Conservation (phyloP, 257 asterid genomes). For the Solanum chilense region DNA sequence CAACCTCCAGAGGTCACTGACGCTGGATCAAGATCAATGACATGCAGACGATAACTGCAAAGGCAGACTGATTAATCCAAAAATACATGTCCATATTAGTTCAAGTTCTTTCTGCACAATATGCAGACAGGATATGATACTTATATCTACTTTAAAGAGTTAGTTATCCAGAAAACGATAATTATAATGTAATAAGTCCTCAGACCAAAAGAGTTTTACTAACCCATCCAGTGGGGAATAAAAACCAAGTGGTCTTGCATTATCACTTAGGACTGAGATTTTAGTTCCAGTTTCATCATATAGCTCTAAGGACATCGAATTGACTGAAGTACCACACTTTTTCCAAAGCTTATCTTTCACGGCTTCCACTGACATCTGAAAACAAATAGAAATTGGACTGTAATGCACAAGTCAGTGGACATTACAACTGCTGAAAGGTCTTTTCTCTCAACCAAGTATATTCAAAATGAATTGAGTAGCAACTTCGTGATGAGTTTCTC, state of each 20-base stretch:
- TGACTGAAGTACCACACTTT: constrained; percentile 84
- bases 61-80: not conserved
- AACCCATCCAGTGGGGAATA: constrained; percentile 87
- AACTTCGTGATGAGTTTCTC: not conserved
- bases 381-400: not conserved
- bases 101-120: not conserved
- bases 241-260: constrained; percentile 64
- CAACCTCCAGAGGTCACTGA: constrained; percentile 97
- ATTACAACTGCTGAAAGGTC: not conserved
- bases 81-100: not conserved
- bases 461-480: not conserved
- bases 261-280: constrained; percentile 47
- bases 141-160: not conserved
- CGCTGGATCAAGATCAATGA: constrained; percentile 83
- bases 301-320: constrained; percentile 80
- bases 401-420: not conserved
- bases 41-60: constrained; percentile 66
- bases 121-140: not conserved
- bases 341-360: constrained; percentile 88
- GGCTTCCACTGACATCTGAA: constrained; percentile 73
- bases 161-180: not conserved
- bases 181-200: not conserved
- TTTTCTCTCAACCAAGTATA: not conserved
- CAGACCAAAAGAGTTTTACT: constrained; percentile 1
- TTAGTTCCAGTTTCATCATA: constrained; percentile 65